Evolutionary conservation across 768 basidiomycete genomes (phyloP).

Genomic region (Xerocomus potaroensis): DNA sequence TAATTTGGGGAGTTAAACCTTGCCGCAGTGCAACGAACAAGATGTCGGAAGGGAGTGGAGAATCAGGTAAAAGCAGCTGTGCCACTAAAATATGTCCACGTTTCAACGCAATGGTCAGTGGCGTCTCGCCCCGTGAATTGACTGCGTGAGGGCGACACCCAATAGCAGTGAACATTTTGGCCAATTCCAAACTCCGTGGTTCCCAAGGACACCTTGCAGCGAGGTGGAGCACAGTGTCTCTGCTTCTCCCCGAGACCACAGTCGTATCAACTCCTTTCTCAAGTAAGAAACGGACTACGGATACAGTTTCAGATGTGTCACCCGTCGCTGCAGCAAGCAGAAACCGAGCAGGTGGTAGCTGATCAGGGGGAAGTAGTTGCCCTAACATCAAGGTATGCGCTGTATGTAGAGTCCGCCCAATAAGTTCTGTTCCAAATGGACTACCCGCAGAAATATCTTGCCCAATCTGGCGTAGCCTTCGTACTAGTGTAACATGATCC

Average conservation of each 20-base stretch:
- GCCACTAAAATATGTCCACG: background rate
- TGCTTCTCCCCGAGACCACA: too few species aligned
- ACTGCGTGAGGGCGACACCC: background rate
- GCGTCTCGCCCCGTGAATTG: background rate
- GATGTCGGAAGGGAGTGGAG: background rate
- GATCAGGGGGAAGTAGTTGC: background rate
- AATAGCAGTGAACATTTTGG: slow-evolving; percentile 1
- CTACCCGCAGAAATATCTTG: background rate
- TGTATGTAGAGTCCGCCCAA: background rate
- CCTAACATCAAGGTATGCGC: background rate
- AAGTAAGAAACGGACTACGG: too few species aligned
- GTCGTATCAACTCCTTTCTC: background rate
- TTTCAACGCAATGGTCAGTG: background rate
- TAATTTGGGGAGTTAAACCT: too few species aligned
- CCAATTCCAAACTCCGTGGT: too few species aligned
- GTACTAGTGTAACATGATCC: too few species aligned
- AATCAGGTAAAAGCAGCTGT: background rate
- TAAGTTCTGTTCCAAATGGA: background rate
- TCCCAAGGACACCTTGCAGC: background rate
- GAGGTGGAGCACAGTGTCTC: background rate
- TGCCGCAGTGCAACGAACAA: too few species aligned
- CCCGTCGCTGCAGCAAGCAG: too few species aligned
- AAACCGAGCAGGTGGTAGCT: background rate
- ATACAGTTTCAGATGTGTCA: too few species aligned
- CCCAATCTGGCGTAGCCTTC: too few species aligned